A percentile compares a stretch with the other conserved stretches of the same genome.
phyloP scores from a whole-genome alignment of 75 land plant genomes.

The Cupressus sempervirens region DNA sequence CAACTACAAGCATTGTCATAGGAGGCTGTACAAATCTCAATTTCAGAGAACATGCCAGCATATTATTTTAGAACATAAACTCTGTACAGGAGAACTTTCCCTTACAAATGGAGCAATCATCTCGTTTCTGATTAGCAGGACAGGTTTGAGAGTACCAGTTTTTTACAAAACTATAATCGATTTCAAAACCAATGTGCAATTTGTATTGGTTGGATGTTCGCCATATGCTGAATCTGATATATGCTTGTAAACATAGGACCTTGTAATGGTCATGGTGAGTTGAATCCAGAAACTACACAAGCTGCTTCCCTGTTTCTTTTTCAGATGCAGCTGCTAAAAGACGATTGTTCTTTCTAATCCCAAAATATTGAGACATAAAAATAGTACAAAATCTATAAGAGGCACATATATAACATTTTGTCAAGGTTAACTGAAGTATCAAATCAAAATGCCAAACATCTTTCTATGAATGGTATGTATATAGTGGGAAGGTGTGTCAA shows the following conservation, averaged over 20 bases:
- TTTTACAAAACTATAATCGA: background rate
- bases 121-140: background rate
- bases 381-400: background rate
- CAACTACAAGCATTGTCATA: background rate
- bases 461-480: background rate
- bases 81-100: background rate
- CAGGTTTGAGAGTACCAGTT: background rate
- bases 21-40: background rate
- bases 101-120: background rate
- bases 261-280: background rate
- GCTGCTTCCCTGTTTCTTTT: background rate
- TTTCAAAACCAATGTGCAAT: background rate
- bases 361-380: background rate
- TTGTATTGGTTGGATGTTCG: background rate
- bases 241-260: background rate
- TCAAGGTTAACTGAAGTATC: background rate
- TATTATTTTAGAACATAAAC: background rate
- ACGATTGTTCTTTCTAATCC: background rate
- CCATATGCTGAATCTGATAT: background rate
- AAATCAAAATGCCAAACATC: conserved; percentile 3
- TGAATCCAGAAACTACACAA: background rate
- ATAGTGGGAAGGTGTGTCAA: background rate
- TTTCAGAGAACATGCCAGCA: background rate
- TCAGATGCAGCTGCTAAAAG: background rate
- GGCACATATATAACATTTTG: background rate